A percentile compares a stretch with the other conserved stretches of the same genome.
phyloP scores from a whole-genome alignment of 2,329 filamentous ascomycete genomes.

The Podosphaera leucotricha region DNA sequence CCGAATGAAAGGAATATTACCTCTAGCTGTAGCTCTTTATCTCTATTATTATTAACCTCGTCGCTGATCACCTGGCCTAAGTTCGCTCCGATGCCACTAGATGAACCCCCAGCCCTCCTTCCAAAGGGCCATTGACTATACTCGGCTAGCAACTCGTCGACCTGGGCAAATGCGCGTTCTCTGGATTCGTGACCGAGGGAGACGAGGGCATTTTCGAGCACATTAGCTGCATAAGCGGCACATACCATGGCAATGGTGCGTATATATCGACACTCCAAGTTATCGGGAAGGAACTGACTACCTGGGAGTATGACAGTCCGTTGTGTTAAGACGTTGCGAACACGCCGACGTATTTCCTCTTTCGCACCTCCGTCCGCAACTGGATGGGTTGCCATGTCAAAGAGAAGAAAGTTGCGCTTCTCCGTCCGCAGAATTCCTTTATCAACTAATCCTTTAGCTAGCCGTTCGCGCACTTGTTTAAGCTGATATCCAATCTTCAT shows the following conservation, averaged over 20 bases:
- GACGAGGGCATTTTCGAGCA: constrained; percentile 89
- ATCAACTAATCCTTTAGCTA: constrained; percentile 93
- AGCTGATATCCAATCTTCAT: constrained; percentile 99
- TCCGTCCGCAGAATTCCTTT: constrained; percentile 97
- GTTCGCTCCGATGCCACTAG: constrained; percentile 73
- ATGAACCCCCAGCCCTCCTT: constrained; percentile 47
- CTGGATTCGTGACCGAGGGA: constrained; percentile 83
- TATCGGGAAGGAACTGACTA: constrained; percentile 78
- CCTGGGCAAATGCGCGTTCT: constrained; percentile 87
- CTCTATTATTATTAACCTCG: constrained; percentile 67
- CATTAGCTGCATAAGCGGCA: constrained; percentile 91
- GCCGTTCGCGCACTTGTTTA: constrained; percentile 92
- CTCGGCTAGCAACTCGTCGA: constrained; percentile 83
- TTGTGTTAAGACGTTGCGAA: constrained; percentile 78
- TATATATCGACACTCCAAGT: constrained; percentile 79
- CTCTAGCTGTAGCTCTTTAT: constrained; percentile 90
- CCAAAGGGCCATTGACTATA: constrained; percentile 97
- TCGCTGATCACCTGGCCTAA: constrained; percentile 68
- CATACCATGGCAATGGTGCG: constrained; percentile 92
- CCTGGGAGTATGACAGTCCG: constrained; percentile 75
- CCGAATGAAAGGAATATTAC: constrained; percentile 29
- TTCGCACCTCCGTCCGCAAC: constrained; percentile 92
- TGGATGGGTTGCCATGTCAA: constrained; percentile 98
- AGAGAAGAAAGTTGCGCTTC: constrained; percentile 97
- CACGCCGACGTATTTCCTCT: constrained; percentile 83